These are phyloP conservation scores for Rhodotorula kratochvilovae DNA, from an alignment of 768 basidiomycete species.

Conservation along the genomic window DNA sequence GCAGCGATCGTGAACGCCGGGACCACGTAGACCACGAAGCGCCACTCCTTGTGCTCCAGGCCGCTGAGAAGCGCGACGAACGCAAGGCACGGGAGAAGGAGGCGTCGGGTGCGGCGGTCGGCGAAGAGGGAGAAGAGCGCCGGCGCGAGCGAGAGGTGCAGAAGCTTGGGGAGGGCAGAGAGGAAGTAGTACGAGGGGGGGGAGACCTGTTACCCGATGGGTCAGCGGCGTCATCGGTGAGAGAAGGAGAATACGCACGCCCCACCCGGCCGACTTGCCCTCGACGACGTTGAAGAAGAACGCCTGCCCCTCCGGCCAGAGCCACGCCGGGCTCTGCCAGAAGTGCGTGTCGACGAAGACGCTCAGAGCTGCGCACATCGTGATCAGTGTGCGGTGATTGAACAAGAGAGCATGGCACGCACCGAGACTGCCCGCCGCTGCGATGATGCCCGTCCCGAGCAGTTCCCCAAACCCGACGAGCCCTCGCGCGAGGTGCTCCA, in stretches of 20 bases:
- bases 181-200: slow-evolving; percentile 66
- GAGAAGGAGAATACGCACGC: slow-evolving; percentile 56
- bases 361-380: slow-evolving; percentile 55
- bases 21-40: slow-evolving; percentile 83
- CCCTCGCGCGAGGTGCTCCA: slow-evolving; percentile 34
- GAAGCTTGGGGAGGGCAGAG: slow-evolving; percentile 68
- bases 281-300: slow-evolving; percentile 79
- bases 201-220: slow-evolving; percentile 55
- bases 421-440: slow-evolving; percentile 60
- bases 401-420: slow-evolving; percentile 57
- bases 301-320: slow-evolving; percentile 82
- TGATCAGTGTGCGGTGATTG: background rate
- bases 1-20: slow-evolving; percentile 76
- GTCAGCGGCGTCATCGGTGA: background rate
- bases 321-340: slow-evolving; percentile 56
- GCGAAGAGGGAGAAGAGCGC: slow-evolving; percentile 55
- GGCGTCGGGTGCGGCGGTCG: slow-evolving; percentile 55
- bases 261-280: slow-evolving; percentile 88
- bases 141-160: slow-evolving; percentile 63
- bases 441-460: background rate
- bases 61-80: slow-evolving; percentile 66
- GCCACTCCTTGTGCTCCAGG: slow-evolving; percentile 94
- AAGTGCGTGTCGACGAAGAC: slow-evolving; percentile 74
- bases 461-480: slow-evolving; percentile 26
- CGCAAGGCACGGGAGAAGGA: slow-evolving; percentile 55